Conservation (phyloP, 768 basidiomycete species). For the Brasilioporus rufonigricans region DNA sequence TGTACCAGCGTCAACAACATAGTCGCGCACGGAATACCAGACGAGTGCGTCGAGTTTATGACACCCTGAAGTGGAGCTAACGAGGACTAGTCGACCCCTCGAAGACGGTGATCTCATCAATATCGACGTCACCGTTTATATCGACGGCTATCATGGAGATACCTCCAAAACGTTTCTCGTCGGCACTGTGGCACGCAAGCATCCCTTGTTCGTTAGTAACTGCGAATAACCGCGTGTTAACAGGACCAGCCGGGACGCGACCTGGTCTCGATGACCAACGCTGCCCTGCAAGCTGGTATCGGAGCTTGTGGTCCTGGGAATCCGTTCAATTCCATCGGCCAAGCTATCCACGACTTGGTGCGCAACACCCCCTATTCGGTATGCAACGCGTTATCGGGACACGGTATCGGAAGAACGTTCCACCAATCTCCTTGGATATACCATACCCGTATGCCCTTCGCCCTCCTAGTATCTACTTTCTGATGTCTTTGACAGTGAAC, state of each 20-base stretch:
- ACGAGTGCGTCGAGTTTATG: constrained; percentile 56
- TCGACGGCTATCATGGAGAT: constrained; percentile 87
- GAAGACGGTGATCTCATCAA: constrained; percentile 86
- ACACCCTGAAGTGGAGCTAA: neutral
- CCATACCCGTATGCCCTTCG: constrained; percentile 56
- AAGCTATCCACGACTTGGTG: constrained; percentile 58
- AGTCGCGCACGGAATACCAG: constrained; percentile 86
- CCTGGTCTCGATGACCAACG: constrained; percentile 59
- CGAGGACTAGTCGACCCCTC: constrained; percentile 66
- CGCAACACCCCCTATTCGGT: constrained; percentile 48
- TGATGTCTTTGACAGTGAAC: constrained; percentile 52
- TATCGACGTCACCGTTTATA: constrained; percentile 81
- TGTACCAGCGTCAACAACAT: constrained; percentile 84
- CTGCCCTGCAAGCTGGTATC: constrained; percentile 72
- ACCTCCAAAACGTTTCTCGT: constrained; percentile 83
- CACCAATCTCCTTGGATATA: constrained; percentile 83
- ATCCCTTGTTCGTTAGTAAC: neutral
- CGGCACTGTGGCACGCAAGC: constrained; percentile 62
- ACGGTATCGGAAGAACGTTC: constrained; percentile 82
- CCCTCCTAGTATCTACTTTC: neutral
- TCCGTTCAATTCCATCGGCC: constrained; percentile 69
- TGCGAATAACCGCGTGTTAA: neutral
- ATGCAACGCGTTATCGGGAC: constrained; percentile 74
- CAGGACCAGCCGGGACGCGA: constrained; percentile 71
- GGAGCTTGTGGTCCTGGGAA: constrained; percentile 67